Base-by-base conservation (phyloP, 257 asterid genomes). In the Salvia miltiorrhiza region DNA sequence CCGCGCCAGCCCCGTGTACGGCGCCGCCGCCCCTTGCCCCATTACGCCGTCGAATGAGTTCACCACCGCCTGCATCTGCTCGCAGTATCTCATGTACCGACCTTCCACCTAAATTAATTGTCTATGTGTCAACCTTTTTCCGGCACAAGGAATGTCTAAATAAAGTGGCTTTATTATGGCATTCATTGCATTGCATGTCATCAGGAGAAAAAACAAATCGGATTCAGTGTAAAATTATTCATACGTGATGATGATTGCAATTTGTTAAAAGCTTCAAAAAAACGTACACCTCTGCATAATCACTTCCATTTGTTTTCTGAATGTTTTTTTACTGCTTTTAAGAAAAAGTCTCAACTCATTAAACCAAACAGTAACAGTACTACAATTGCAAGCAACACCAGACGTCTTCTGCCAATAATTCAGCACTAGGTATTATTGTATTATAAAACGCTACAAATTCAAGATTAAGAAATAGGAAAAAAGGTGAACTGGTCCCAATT, bases 51-150 rank as follows among this genome's bases (percentile, higher is more conserved):
- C 92, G 65, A 88, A 89, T 2, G 88, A 81, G n/a, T 78, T 76
- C 67, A 88, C 91, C 80, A 85, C 57, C 10, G 80, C 84, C 61
- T 89, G 90, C 95, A 91, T 91, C 71, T 88, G 91, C 6, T 87
- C 93, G 41, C 88, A 80, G 68, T 91, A 91, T 8, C 87, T 82
- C 50, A 67, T 62, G 75, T 91, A 91, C 44, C 97, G 73, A 7
- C 73, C 82, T 30, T 85, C 93, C 79, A 91, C 90, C 97, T 91
- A 30, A 30, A 30, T 30, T 30, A 30, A 30, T 7, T n/a, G n/a
- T n/a, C n/a, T n/a, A 35, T 37, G 78, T 75, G 76, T 61, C 70
- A 52, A 37, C 37, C 86, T 79, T 82, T 26, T 88, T 79, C 83
- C 81, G 84, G 87, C 90, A 84, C 69, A 82, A 41, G 74, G 85